phyloP scores from a whole-genome alignment of 371 early-diverging fungal species.

The Rhizopus arrhizus region DNA sequence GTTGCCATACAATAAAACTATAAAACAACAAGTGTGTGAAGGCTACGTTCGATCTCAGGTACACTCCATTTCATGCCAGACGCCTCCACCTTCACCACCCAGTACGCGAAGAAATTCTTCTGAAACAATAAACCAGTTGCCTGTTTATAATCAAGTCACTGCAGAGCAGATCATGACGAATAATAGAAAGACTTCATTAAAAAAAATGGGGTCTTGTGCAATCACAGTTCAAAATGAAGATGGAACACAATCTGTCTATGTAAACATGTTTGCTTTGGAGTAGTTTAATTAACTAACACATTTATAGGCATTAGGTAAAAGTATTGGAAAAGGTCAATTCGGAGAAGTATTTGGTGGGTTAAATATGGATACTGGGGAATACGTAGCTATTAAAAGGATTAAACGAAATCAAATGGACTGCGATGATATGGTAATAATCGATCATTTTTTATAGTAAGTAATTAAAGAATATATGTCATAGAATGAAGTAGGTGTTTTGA shows the following conservation, averaged over 20 bases:
- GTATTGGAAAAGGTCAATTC: conserved; percentile 92
- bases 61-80: conserved; percentile 1
- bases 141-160: neutral
- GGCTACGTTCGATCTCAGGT: conserved; percentile 23
- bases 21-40: neutral
- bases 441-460: neutral
- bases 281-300: neutral
- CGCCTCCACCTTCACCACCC: conserved; percentile 2
- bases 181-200: conserved; percentile 26
- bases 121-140: neutral
- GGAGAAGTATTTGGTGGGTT: conserved; percentile 85
- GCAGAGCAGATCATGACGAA: neutral
- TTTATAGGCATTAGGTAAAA: conserved; percentile 77
- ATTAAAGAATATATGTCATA: conserved; percentile 13
- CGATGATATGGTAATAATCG: conserved; percentile 55
- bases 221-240: conserved; percentile 22
- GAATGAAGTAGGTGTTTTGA: conserved; percentile 75
- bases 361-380: conserved; percentile 82
- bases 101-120: neutral
- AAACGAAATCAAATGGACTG: conserved; percentile 63
- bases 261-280: conserved; percentile 9
- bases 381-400: conserved; percentile 88
- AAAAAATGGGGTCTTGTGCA: conserved; percentile 30
- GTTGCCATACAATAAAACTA: neutral
- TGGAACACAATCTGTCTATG: conserved; percentile 24